A percentile compares a stretch with the other conserved stretches of the same genome.
These are phyloP conservation scores for Fusarium duplospermum DNA, from an alignment of 2,329 filamentous ascomycete species.

Conservation along the genomic window DNA sequence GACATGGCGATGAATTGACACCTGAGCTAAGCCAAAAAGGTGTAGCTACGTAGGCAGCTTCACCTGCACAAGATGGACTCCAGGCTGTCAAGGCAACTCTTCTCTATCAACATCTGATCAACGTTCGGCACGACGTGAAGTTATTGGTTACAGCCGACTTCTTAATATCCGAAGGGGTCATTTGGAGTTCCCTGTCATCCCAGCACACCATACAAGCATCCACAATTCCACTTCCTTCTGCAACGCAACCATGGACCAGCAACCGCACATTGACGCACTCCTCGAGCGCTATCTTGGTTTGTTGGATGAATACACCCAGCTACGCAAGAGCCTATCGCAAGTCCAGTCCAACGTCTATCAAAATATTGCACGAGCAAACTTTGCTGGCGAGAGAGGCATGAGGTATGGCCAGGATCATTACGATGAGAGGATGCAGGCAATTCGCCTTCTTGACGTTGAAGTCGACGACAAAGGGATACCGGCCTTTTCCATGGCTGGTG, in stretches of 20 bases:
- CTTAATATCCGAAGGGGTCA: neutral
- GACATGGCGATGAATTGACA: neutral
- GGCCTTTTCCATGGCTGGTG: conserved; percentile 32
- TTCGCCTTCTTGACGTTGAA: conserved; percentile 53
- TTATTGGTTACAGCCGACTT: neutral
- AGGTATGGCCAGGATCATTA: conserved; percentile 78
- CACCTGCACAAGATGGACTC: neutral
- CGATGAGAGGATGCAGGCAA: conserved; percentile 78
- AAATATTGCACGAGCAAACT: conserved; percentile 79
- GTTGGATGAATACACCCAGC: conserved; percentile 73
- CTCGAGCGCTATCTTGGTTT: conserved; percentile 74
- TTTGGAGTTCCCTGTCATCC: neutral
- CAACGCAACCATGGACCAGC: conserved; percentile 34
- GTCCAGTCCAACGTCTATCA: conserved; percentile 68
- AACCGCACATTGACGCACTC: conserved; percentile 68
- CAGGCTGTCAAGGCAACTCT: neutral
- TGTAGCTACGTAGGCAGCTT: conserved; percentile 23
- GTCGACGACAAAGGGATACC: conserved; percentile 24
- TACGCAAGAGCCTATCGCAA: conserved; percentile 64
- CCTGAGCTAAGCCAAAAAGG: conserved; percentile 35
- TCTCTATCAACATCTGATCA: neutral
- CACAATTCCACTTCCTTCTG: neutral
- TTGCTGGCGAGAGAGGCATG: conserved; percentile 70
- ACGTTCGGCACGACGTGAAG: neutral
- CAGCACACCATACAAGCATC: neutral